phyloP scores from a whole-genome alignment of 2,329 filamentous ascomycete species.

The Sclerotinia nivalis region DNA sequence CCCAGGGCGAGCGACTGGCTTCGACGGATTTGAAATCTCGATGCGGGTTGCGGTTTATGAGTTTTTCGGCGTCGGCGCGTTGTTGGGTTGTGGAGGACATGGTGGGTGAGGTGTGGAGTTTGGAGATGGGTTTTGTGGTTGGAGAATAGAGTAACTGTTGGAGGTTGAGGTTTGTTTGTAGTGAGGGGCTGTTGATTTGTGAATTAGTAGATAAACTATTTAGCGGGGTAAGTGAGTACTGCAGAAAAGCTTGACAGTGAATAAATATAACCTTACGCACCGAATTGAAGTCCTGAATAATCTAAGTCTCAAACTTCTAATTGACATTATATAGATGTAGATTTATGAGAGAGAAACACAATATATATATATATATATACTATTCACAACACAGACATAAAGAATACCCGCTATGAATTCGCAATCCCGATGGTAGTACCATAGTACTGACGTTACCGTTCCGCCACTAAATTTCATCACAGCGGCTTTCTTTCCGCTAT shows the following conservation, averaged over 20 bases:
- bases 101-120: background rate
- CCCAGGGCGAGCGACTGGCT: slow-evolving; percentile 62
- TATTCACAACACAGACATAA: background rate
- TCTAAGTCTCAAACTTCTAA: background rate
- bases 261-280: background rate
- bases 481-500: slow-evolving; percentile 13
- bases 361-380: background rate
- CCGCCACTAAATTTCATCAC: slow-evolving; percentile 7
- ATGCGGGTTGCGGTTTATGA: slow-evolving; percentile 63
- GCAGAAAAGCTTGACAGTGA: background rate
- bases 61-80: slow-evolving; percentile 37
- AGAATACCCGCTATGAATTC: background rate
- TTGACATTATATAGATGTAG: background rate
- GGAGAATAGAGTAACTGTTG: slow-evolving; percentile 4
- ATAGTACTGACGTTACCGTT: background rate
- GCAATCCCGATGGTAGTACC: background rate
- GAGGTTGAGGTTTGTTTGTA: background rate
- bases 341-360: background rate
- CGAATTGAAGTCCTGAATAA: background rate
- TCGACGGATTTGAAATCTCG: slow-evolving; percentile 75
- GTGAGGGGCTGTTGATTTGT: slow-evolving; percentile 1
- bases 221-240: background rate
- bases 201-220: background rate
- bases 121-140: slow-evolving; percentile 22
- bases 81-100: slow-evolving; percentile 28